Evolutionary conservation across 768 basidiomycete genomes (phyloP), one percentile per base, ranked within the genome.

Genomic region (Heimioporus sp.): DNA sequence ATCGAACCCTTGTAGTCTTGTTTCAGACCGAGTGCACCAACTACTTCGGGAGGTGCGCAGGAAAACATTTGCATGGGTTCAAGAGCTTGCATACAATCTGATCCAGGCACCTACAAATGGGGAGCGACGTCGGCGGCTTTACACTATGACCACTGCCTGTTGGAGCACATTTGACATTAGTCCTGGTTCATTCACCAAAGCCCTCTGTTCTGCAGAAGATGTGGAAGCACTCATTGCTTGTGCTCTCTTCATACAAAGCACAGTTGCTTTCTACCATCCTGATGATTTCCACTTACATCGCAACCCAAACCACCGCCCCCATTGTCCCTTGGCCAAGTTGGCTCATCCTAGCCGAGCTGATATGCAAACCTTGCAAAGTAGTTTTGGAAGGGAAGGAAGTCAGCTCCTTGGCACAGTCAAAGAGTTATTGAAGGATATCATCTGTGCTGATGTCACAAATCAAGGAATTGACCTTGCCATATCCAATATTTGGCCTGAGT

Each of bases 101-200:
- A 55, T 58, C 31, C 19, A 31, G 1, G 31, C 35, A 17, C 34
- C 31, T 15, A 32, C 15, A 3, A 46, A 47, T 1, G 3, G n/a
- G 2, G 46, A 52, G 9, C 34, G 51, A 16, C 46, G 56, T 12
- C 10, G 32, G 11, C 64, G 61, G 3, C 52, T 72, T 19, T 62
- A 64, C 13, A 67, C 73, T 46, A 64, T 71, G 47, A 73, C 72
- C 11, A 61, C 65, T 9, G 65, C 62, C 16, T 77, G 75, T 52
- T 62, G 72, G 10, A 59, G 58, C 10, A 61, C 51, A 2, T 60
- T 56, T 20, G 58, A 65, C 51, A 62, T 61, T 0, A 62, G 53
- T 37, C 4, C 35, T 13, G 39, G 32, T 15, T 21, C 50, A 31
- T 20, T 47, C 6, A 15, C 12, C 1, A 45, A 13, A 21, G 0